Evolutionary conservation across 2,329 filamentous ascomycete genomes (phyloP).

Genomic region (Penicillium sp.): DNA sequence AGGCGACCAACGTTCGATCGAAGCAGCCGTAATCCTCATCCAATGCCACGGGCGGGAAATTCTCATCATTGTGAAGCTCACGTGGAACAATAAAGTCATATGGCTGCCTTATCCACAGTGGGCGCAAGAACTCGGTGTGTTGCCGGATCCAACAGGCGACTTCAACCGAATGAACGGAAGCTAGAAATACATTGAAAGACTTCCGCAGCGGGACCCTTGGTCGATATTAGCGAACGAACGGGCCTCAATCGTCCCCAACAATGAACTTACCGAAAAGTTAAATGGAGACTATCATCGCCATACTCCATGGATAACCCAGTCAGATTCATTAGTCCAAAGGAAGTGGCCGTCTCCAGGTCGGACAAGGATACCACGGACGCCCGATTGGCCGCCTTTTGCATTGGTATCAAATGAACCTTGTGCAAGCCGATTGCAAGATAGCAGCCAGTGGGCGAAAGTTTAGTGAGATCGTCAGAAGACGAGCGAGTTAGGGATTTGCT

Average conservation of each 20-base stretch:
- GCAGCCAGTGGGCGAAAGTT: conserved; percentile 59
- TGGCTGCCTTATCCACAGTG: conserved; percentile 60
- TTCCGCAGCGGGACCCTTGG: conserved; percentile 51
- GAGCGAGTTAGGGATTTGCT: conserved; percentile 53
- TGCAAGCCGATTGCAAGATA: conserved; percentile 65
- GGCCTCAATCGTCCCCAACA: not conserved
- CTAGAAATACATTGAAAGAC: conserved; percentile 54
- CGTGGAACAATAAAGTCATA: conserved; percentile 58
- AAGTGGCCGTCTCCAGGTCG: conserved; percentile 48
- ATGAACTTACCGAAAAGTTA: conserved; percentile 54
- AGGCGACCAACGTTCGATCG: conserved; percentile 63
- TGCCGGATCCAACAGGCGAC: conserved; percentile 59
- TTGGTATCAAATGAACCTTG: conserved; percentile 63
- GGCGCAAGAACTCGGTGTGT: conserved; percentile 59
- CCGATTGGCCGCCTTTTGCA: conserved; percentile 54
- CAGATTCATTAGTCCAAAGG: conserved; percentile 60
- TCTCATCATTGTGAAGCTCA: conserved; percentile 49
- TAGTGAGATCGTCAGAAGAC: conserved; percentile 62
- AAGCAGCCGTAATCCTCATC: conserved; percentile 59
- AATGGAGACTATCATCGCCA: conserved; percentile 61
- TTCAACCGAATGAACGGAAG: conserved; percentile 59
- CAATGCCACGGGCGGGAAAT: conserved; percentile 44
- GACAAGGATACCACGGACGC: conserved; percentile 51
- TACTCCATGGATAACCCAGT: conserved; percentile 56
- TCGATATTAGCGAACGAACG: conserved; percentile 1